Evolutionary conservation across 192 early-diverging fungal species (phyloP).

Genomic region (Coemansia aciculifera): DNA sequence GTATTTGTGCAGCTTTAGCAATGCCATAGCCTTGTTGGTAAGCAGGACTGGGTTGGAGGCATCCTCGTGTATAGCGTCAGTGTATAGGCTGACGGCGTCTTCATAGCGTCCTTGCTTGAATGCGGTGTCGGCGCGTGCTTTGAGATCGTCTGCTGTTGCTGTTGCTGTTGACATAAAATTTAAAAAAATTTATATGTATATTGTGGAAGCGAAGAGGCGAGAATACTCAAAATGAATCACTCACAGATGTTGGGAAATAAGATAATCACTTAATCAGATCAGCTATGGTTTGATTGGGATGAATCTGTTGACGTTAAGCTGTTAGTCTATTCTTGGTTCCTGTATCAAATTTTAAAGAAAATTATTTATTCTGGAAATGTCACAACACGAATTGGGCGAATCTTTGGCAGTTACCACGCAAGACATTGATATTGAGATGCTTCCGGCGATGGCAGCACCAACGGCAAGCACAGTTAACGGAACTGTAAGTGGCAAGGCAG

Average conservation of each 20-base stretch:
- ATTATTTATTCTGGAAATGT: slow-evolving; percentile 7
- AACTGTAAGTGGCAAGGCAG: neutral
- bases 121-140: slow-evolving; percentile 62
- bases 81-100: slow-evolving; percentile 64
- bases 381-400: slow-evolving; percentile 1
- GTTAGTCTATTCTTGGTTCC: neutral
- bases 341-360: slow-evolving; percentile 2
- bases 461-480: neutral
- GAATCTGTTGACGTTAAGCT: neutral
- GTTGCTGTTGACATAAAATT: neutral
- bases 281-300: neutral
- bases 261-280: neutral
- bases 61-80: slow-evolving; percentile 63
- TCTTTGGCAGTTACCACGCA: slow-evolving; percentile 18
- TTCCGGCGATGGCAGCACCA: neutral
- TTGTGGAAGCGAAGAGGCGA: neutral
- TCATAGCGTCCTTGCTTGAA: slow-evolving; percentile 61
- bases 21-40: slow-evolving; percentile 82
- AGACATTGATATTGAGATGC: slow-evolving; percentile 10
- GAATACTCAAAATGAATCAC: too few species aligned
- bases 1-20: slow-evolving; percentile 71
- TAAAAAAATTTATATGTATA: neutral
- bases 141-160: slow-evolving; percentile 21
- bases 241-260: too few species aligned
- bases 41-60: slow-evolving; percentile 59